These are phyloP conservation scores for Scedosporium boydii DNA, from an alignment of 2,329 filamentous ascomycete species.

Conservation along the genomic window DNA sequence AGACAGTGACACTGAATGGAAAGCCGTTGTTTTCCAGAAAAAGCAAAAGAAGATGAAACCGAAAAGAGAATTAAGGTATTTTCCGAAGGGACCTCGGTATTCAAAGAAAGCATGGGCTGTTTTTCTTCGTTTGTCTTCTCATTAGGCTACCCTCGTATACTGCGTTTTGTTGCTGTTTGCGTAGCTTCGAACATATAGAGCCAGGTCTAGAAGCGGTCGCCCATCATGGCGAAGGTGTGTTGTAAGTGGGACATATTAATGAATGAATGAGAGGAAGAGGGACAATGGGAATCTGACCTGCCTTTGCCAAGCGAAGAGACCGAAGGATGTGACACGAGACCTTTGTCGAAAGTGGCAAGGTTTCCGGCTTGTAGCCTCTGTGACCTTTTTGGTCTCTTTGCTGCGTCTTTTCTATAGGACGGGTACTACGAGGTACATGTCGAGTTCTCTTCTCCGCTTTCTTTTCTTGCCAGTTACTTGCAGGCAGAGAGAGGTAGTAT, in stretches of 20 bases:
- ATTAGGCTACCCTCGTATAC: neutral
- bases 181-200: neutral
- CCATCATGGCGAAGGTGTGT: no score
- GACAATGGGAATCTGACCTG: neutral
- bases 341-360: neutral
- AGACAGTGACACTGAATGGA: no score
- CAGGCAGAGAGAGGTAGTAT: no score
- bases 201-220: no score
- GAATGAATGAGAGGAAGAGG: neutral
- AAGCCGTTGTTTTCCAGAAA: neutral
- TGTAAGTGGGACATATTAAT: neutral
- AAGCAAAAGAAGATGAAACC: neutral
- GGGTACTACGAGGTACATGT: no score
- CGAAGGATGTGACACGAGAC: neutral
- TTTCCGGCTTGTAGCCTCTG: neutral
- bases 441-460: no score
- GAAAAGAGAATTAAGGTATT: neutral
- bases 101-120: neutral
- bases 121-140: conserved; percentile 1
- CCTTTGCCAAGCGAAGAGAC: no score
- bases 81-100: no score
- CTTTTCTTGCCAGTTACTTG: no score
- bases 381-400: no score
- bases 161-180: neutral
- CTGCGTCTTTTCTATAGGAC: no score